Base-by-base conservation (phyloP, 495 filamentous ascomycete species). In the Melanomma pulvis-pyrius region DNA sequence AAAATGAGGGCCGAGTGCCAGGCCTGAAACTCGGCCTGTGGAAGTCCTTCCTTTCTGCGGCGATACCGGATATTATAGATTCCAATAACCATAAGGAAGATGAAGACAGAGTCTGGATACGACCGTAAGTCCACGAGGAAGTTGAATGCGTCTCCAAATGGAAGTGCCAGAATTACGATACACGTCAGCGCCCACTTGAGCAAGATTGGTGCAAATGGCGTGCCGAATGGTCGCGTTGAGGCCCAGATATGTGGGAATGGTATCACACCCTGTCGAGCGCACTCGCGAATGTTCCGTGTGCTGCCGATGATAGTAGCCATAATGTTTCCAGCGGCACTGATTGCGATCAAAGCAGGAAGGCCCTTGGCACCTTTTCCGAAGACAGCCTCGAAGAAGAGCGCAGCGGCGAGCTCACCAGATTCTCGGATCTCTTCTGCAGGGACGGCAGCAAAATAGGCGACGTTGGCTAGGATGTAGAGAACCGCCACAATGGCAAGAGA, bases 251-350 rank as follows among this genome's bases (percentile, higher is more conserved):
- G 62, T 25, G 62, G 62, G 3, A 3, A 65, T 1, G 51, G 62
- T n/a, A 65, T 39, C 12, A 65, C 28, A 7, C 53, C 62, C 36
- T 65, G 52, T n/a, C 62, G 62, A 25, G 24, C 62, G 21, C 62
- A 65, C 34, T 65, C 62, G 13, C 62, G 52, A 25, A 65, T 65
- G 8, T 17, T 49, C 0, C 62, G 36, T 17, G 62, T 49, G 7
- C 21, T 28, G 12, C 62, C 62, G 28, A 58, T 65, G 13, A 65
- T 88, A 9, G 89, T 87, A 0, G 90, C 87, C 86, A 92, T 89
- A 2, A 92, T 86, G 72, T 91, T 91, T 0, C 89, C 89, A 1
- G 81, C 83, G 0, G 87, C 88, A 1, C 86, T 88, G 13, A 86
- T 75, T 0, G 88, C 87, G 49, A 92, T 82, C 6, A 89, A 68